A percentile compares a stretch with the other conserved stretches of the same genome.
These are phyloP conservation scores for Pythium biforme DNA, from an alignment of 352 stramenopile genomes.

Conservation along the genomic window DNA sequence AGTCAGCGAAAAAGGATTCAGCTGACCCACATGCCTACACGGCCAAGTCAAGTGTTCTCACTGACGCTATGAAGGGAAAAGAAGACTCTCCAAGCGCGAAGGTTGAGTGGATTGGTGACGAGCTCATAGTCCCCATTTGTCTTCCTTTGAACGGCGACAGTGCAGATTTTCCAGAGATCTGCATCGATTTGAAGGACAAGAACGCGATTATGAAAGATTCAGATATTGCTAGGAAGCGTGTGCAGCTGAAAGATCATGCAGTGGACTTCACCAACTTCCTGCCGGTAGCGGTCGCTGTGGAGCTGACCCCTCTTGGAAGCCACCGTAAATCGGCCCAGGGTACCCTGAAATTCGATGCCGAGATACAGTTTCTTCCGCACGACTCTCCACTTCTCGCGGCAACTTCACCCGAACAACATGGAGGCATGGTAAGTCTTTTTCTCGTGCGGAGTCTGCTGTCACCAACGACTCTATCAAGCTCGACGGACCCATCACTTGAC, in stretches of 20 bases:
- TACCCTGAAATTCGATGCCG: slow-evolving; percentile 14
- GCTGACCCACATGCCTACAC: neutral
- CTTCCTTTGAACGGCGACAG: slow-evolving; percentile 1
- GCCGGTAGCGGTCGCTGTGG: neutral
- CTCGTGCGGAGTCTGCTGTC: slow-evolving; percentile 23
- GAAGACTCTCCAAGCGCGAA: slow-evolving; percentile 5
- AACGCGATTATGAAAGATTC: slow-evolving; percentile 45
- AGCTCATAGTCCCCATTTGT: slow-evolving; percentile 31
- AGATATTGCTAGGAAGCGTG: slow-evolving; percentile 24
- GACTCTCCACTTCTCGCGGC: slow-evolving; percentile 18
- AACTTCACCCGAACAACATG: slow-evolving; percentile 12
- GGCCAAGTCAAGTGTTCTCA: slow-evolving; percentile 27
- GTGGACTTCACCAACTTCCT: slow-evolving; percentile 9
- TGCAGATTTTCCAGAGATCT: slow-evolving; percentile 7
- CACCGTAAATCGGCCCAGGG: slow-evolving; percentile 10
- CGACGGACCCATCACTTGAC: slow-evolving; percentile 2
- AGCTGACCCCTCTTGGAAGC: slow-evolving; percentile 2
- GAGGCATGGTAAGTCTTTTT: slow-evolving; percentile 31
- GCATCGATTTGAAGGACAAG: slow-evolving; percentile 43
- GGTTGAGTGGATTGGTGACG: slow-evolving; percentile 30
- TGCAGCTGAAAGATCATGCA: slow-evolving; percentile 13
- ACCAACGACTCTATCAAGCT: neutral
- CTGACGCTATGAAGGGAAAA: slow-evolving; percentile 30
- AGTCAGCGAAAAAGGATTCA: neutral
- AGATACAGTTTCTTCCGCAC: slow-evolving; percentile 28